Base-by-base conservation (phyloP, 129 eudicot genomes). In the Lactuca sativa region DNA sequence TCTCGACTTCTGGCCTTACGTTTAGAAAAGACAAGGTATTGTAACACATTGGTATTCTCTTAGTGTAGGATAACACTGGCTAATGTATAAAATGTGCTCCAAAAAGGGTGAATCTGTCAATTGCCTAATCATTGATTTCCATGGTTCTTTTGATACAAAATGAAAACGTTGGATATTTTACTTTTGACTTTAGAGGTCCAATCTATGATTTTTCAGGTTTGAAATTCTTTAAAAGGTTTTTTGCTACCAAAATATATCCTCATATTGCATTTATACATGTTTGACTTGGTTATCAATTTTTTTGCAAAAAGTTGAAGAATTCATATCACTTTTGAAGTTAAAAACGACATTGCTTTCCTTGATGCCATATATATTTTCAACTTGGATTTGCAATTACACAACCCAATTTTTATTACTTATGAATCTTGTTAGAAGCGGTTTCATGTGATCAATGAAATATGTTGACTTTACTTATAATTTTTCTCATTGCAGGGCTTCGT, bases 1-100 rank as follows among this genome's bases (percentile, higher is more conserved):
- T 80, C 75, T 93, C 97, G 98, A 93, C 97, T 12, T 93, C 95
- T 61, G 98, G 98, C 69, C 78, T 93, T 75, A 66, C 83, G 11
- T 85, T 80, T 58, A 92, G 92, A 11, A 82, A 72, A 85, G 92
- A 91, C 66, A 86, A 86, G 95, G 98, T 93, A 90, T 34, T 67
- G 9, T 66, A 15, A 47, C 56, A 55, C 5, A 18, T 12, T 40
- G 38, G 21, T 18, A 18, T 18, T 18, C 21, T 18, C 21, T 18
- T 18, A 18, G 21, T 18, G 21, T 18, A 18, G 21, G 21, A 18
- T 54, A 48, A 49, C 68, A 34, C 9, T 13, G 14, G 17, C 64
- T 65, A 33, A 65, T 43, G 8, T 18, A 7, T 32, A 56, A 8
- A 38, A 65, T 31, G 21, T 9, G 15, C 55, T 55, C 21, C 37